Conservation (phyloP, 1,139 yeast genomes). For the Suhomyces terraborum region DNA sequence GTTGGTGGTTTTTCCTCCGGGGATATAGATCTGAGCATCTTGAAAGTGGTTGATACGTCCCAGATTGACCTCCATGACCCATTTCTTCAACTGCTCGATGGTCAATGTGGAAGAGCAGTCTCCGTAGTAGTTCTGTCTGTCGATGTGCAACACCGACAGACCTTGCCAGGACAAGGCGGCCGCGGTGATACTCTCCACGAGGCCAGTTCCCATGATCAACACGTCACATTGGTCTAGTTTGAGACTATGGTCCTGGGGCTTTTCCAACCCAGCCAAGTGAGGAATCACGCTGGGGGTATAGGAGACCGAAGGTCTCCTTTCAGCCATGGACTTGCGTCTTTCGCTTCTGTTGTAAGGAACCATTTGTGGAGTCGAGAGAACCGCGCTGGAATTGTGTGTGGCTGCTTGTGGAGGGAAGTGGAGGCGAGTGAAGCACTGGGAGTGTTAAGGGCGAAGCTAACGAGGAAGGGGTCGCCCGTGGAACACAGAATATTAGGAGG, state of each 20-base stretch:
- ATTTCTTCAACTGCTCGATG: slow-evolving; percentile 75
- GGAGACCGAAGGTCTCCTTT: slow-evolving; percentile 62
- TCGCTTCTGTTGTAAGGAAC: slow-evolving; percentile 29
- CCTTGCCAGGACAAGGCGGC: slow-evolving; percentile 98
- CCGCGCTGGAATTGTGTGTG: not conserved
- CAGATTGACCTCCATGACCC: slow-evolving; percentile 69
- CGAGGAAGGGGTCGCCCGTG: not conserved
- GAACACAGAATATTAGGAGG: not conserved
- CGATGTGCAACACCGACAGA: slow-evolving; percentile 84
- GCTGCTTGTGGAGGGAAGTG: not conserved
- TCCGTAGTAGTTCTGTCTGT: slow-evolving; percentile 81
- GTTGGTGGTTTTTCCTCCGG: slow-evolving; percentile 48
- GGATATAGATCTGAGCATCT: slow-evolving; percentile 73
- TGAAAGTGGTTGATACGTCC: slow-evolving; percentile 52
- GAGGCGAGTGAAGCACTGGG: no score
- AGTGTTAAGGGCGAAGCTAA: not conserved
- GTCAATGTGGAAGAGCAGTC: slow-evolving; percentile 85
- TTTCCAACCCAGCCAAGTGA: slow-evolving; percentile 74
- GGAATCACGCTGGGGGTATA: slow-evolving; percentile 66
- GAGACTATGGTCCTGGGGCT: slow-evolving; percentile 53
- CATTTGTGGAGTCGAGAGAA: slow-evolving; percentile 11
- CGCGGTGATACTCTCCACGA: slow-evolving; percentile 84
- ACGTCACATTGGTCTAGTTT: slow-evolving; percentile 78
- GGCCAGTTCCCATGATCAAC: slow-evolving; percentile 87
- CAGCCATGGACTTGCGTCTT: slow-evolving; percentile 73